Evolutionary conservation across 2,329 filamentous ascomycete species (phyloP), one percentile per base, ranked within the genome.

Genomic region (Fusarium devonianum): DNA sequence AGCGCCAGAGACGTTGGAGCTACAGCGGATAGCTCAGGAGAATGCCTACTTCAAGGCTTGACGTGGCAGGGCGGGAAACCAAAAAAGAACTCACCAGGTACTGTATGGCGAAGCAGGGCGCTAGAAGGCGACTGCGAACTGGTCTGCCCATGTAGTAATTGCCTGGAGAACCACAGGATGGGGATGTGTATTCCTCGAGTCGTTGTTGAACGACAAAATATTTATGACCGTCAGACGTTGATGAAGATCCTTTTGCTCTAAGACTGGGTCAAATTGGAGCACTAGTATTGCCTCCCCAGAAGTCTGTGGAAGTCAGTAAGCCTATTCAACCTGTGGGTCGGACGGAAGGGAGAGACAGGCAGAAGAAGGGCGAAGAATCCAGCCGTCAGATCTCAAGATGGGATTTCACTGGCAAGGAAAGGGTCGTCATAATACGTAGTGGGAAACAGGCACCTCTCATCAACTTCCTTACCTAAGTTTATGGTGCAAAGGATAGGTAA

Each of bases 21-120:
- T 38, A 46, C 46, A 35, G 46, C 45, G 43, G 40, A 49, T 23
- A 32, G 43, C 22, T 23, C 22, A 33, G 41, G 12, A 25, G 17
- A 50, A 44, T 48, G 46, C 48, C 30, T 54, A 50, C 39, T 26
- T 49, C 42, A 37, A 39, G 46, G 17, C 49, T 45, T 58, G 59
- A 52, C 51, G 55, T 62, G 59, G 62, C 62, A 62, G 38, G 59
- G 43, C 35, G 53, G 51, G 37, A 36, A 40, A 41, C 10, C 18
- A 13, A 42, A 55, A 30, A 55, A 30, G 25, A 35, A 60, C 53
- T 37, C 16, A 45, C 48, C 29, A 26, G 37, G 47, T 49, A 61
- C 56, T 54, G n/a, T 59, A 48, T 50, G 54, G 44, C 38, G 60
- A 45, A 43, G 35, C 30, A 60, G 23, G 29, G 13, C 52, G 49